A percentile compares a stretch with the other conserved stretches of the same genome.
Evolutionary conservation across 2,329 filamentous ascomycete species (phyloP).

Genomic region (Cladosporium oxysporum): DNA sequence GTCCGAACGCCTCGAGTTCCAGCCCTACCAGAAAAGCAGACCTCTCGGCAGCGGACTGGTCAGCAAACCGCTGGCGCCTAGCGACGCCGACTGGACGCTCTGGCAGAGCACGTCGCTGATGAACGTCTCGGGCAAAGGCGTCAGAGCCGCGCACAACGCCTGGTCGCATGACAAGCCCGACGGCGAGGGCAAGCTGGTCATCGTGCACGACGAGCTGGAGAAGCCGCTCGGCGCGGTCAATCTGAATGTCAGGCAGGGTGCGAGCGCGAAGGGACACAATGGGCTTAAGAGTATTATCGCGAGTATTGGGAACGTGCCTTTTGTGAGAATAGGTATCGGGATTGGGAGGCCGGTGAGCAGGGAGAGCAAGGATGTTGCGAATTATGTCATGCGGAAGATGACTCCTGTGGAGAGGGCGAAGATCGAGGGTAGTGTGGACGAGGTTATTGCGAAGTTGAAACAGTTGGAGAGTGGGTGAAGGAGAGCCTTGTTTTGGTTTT

Average conservation of each 20-base stretch:
- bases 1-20: constrained; percentile 47
- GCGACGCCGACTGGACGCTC: constrained; percentile 56
- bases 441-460: constrained; percentile 42
- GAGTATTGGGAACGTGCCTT: constrained; percentile 74
- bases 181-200: constrained; percentile 59
- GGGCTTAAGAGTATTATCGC: constrained; percentile 66
- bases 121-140: constrained; percentile 78
- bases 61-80: constrained; percentile 45
- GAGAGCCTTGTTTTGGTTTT: neutral
- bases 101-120: constrained; percentile 77
- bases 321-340: constrained; percentile 66
- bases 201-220: constrained; percentile 90
- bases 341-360: constrained; percentile 80
- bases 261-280: constrained; percentile 48
- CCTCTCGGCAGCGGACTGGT: constrained; percentile 53
- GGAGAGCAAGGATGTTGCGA: constrained; percentile 66
- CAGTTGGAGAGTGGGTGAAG: constrained; percentile 29
- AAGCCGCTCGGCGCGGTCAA: constrained; percentile 66
- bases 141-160: constrained; percentile 66
- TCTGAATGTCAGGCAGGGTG: constrained; percentile 57
- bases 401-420: constrained; percentile 50
- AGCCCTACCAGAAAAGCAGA: constrained; percentile 41
- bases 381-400: constrained; percentile 76
- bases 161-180: constrained; percentile 43
- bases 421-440: constrained; percentile 35